Percentiles rank a stretch among this genome's conserved stretches.
phyloP scores from a whole-genome alignment of 306 rosid species.

The Luffa acutangula region DNA sequence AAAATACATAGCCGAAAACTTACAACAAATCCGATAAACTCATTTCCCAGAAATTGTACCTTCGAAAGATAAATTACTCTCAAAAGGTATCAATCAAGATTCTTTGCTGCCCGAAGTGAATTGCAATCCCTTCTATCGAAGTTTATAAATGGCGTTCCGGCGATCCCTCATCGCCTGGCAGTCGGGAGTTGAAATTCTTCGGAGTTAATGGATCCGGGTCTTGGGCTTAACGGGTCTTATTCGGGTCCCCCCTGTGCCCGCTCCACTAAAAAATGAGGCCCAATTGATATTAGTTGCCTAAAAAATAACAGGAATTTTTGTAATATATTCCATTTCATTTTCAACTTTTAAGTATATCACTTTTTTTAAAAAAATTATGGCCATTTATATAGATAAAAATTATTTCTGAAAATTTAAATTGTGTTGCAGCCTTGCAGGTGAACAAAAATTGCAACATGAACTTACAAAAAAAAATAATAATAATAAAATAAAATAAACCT shows the following conservation, averaged over 20 bases:
- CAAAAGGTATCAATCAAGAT: background rate
- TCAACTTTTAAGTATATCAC: background rate
- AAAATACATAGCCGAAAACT: background rate
- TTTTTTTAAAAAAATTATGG: no score
- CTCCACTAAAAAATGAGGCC: background rate
- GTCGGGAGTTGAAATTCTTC: background rate
- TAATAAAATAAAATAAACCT: no score
- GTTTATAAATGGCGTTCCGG: background rate
- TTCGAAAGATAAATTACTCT: background rate
- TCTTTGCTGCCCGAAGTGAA: background rate
- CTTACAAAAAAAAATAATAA: no score
- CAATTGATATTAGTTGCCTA: background rate
- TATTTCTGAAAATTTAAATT: no score
- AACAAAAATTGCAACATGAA: no score
- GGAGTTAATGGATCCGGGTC: background rate
- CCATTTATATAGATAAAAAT: no score
- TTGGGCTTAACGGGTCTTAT: slow-evolving; percentile 1
- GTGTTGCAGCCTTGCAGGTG: no score
- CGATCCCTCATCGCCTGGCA: background rate
- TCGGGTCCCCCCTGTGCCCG: background rate
- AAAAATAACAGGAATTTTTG: background rate
- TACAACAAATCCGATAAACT: background rate
- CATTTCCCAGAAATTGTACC: background rate
- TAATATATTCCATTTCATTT: no score
- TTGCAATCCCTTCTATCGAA: background rate